phyloP scores from a whole-genome alignment of 805 yeast genomes.

The Lachancea thermotolerans region DNA sequence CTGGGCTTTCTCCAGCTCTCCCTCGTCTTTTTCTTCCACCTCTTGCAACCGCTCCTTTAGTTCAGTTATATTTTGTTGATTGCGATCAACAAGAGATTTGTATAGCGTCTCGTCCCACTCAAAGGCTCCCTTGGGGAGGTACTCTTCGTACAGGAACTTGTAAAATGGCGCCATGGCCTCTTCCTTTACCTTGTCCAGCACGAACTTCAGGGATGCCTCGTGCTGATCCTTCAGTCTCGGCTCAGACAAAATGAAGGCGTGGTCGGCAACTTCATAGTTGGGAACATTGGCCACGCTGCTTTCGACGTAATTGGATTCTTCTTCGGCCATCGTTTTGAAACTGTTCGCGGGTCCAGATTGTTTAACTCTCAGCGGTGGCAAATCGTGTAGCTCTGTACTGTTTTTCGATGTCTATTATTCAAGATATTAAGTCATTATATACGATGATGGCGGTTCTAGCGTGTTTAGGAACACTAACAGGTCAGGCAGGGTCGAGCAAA shows the following conservation, averaged over 20 bases:
- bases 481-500: too few relatives aligned
- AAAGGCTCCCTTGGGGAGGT: slow-evolving; percentile 29
- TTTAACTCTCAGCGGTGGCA: slow-evolving; percentile 2
- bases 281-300: slow-evolving; percentile 49
- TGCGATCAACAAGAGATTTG: slow-evolving; percentile 42
- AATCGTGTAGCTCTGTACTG: not conserved
- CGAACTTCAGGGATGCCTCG: slow-evolving; percentile 38
- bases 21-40: slow-evolving; percentile 62
- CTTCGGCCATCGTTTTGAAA: slow-evolving; percentile 9
- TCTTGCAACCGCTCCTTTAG: slow-evolving; percentile 40
- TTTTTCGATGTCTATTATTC: not conserved
- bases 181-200: slow-evolving; percentile 48
- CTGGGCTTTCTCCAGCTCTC: slow-evolving; percentile 74
- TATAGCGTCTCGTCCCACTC: slow-evolving; percentile 59
- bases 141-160: slow-evolving; percentile 51
- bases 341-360: not conserved
- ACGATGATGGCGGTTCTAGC: not conserved
- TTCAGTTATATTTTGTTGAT: slow-evolving; percentile 46
- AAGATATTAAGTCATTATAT: not conserved
- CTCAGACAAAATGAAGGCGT: slow-evolving; percentile 55
- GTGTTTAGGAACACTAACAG: too few relatives aligned
- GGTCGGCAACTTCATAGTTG: slow-evolving; percentile 74
- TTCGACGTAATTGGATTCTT: slow-evolving; percentile 20
- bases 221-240: slow-evolving; percentile 36
- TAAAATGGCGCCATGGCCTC: slow-evolving; percentile 80